Percentiles rank a stretch among this genome's conserved stretches.
phyloP scores from a whole-genome alignment of 179 eudicot species.

The Vitellaria paradoxa region DNA sequence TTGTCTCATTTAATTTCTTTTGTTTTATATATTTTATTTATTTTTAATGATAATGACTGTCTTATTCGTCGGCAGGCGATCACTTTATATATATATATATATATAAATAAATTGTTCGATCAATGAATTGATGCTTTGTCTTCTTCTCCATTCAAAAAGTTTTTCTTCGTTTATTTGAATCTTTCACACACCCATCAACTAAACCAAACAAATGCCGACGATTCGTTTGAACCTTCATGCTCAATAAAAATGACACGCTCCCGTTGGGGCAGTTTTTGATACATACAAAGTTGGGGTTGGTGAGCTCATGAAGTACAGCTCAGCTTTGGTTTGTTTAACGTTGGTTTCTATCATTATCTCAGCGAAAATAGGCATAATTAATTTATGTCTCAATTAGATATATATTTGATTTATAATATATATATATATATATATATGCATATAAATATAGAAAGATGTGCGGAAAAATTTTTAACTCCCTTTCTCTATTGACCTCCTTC shows the following conservation, averaged over 20 bases:
- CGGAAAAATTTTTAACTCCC: too few species aligned
- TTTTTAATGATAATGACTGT: background rate
- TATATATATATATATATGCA: too few species aligned
- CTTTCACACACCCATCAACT: background rate
- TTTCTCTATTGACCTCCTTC: too few species aligned
- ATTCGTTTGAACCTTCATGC: background rate
- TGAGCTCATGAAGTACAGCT: background rate
- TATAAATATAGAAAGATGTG: too few species aligned
- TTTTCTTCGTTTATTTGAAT: background rate
- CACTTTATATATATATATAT: background rate
- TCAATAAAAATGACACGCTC: too few species aligned
- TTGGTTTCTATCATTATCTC: background rate
- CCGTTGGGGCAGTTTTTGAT: too few species aligned
- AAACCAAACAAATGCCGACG: background rate
- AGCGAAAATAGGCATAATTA: too few species aligned
- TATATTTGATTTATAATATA: too few species aligned
- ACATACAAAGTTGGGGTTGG: background rate
- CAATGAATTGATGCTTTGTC: background rate
- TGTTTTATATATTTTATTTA: background rate
- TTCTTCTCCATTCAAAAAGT: background rate
- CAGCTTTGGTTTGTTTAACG: background rate
- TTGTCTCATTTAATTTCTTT: too few species aligned
- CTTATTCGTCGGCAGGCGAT: background rate
- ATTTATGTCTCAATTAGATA: background rate
- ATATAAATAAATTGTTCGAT: background rate